Base-by-base conservation (phyloP, 1,284 basidiomycete species). In the Cryptococcus sp. region DNA sequence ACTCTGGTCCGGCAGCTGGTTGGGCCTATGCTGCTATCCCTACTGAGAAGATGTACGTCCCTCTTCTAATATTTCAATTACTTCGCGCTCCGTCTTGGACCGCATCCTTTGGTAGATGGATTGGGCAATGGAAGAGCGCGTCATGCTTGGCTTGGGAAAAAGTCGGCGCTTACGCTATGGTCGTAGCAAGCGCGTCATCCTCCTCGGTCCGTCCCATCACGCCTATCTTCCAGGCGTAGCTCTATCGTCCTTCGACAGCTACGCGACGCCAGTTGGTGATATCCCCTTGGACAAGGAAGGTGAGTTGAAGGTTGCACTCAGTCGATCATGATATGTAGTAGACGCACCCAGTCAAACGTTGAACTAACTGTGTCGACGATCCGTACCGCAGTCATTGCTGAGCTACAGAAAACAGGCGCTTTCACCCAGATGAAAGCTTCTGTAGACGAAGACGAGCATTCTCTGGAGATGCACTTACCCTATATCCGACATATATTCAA, bases 381-480 rank as follows among this genome's bases (percentile, higher is more conserved):
- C n/a, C n/a, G n/a, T n/a, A n/a, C n/a, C n/a, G n/a, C 69, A 94
- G 91, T 84, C 3, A 88, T 90, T 56, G 75, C 80, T 7, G 84
- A 90, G 66, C 82, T 99, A 16, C 81, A 82, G 47, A 77, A 75
- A 2, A 90, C 90, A 0, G 85, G 86, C 0, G 79, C 85, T 56
- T 99, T 99, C 70, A 81, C 82, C 39, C 80, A 83, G 22, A 89
- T 98, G 86, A 80, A 80, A 17, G 65, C 82, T 1, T 69, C 79
- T 1, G 86, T 85, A 1, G 96, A 99, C 71, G 91, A 95, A 75
- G 91, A 89, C 42, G 96, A 99, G 70, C 96, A 99, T 76, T 94
- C 91, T 71, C 87, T 99, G 53, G 96, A 99, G 80, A 95, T 99
- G 91, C 94, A 98, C 68, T 82, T 96, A 15, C 93, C 94, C 3